Evolutionary conservation across 768 basidiomycete genomes (phyloP), one percentile per base, ranked within the genome.

Genomic region (Lactifluus piperatus): DNA sequence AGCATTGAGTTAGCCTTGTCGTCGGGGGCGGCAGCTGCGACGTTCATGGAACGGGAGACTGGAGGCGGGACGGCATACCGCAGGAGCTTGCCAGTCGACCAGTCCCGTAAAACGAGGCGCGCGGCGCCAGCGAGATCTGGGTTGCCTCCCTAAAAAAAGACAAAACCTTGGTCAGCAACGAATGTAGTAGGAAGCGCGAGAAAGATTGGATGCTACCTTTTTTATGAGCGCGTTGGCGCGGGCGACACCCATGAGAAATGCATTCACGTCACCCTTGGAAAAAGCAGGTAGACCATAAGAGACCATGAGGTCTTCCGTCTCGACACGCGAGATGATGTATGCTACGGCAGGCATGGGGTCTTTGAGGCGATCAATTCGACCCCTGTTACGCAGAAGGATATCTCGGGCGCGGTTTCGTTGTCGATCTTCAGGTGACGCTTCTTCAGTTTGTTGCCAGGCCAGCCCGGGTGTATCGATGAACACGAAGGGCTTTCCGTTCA

Each of bases 401-500:
- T 97, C 94, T 20, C 79, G 81, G 5, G 82, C 79, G 36, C 82
- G 77, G 5, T 52, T 51, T 56, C 51, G 68, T 30, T 75, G 75
- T 16, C 64, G 57, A 29, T 75, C 74, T 34, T 77, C 78, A 11
- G 69, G 72, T 22, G 74, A 68, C 16, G 74, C 71, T 20, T 75
- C 74, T 9, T 56, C 61, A 3, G 70, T 56, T 32, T 67, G 68
- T 74, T 71, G 69, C 78, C 82, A 85, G 51, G 81, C 76, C 64
- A 93, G 72, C n/a, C 94, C 94, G 32, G 94, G 94, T 0, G 91
- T 95, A 70, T 97, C 94, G 65, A 94, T 83, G 56, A 94, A 66
- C 34, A 80, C 79, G 63, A 93, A 75, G 52, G 73, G 72, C 62
- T 74, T 75, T 24, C 77, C 79, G 10, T 74, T 76, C 10, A 74